Conservation (phyloP, 257 asterid species). For the Solanum paucissectum region DNA sequence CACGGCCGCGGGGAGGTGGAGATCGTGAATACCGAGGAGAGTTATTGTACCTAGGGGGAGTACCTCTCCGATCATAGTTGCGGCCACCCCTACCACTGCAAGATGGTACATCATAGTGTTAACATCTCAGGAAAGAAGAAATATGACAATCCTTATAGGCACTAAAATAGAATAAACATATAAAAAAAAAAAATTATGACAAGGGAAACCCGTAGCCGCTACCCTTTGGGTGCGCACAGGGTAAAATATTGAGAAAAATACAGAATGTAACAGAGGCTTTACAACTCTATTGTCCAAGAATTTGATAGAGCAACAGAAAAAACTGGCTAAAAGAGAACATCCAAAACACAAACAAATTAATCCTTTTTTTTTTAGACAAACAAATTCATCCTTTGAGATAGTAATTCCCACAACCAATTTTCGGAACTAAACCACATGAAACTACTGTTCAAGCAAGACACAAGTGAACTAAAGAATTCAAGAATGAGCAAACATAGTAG, state of each 20-base stretch:
- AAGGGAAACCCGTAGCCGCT: no score
- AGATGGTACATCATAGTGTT: background rate
- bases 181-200: background rate
- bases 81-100: slow-evolving; percentile 36
- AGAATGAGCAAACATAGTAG: background rate
- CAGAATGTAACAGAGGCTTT: background rate
- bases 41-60: slow-evolving; percentile 20
- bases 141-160: background rate
- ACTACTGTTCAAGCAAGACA: background rate
- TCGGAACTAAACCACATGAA: background rate
- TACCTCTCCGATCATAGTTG: slow-evolving; percentile 66
- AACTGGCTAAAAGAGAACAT: background rate
- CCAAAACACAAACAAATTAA: background rate
- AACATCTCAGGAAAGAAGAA: background rate
- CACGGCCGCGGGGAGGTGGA: slow-evolving; percentile 63
- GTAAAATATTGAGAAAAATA: background rate
- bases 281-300: background rate
- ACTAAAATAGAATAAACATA: background rate
- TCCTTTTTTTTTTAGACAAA: background rate
- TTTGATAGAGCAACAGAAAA: background rate
- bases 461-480: background rate
- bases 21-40: slow-evolving; percentile 61
- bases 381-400: background rate
- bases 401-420: background rate
- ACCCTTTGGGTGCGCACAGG: no score